phyloP scores from a whole-genome alignment of 2,329 filamentous ascomycete genomes.

The Pezicula rhizophila region DNA sequence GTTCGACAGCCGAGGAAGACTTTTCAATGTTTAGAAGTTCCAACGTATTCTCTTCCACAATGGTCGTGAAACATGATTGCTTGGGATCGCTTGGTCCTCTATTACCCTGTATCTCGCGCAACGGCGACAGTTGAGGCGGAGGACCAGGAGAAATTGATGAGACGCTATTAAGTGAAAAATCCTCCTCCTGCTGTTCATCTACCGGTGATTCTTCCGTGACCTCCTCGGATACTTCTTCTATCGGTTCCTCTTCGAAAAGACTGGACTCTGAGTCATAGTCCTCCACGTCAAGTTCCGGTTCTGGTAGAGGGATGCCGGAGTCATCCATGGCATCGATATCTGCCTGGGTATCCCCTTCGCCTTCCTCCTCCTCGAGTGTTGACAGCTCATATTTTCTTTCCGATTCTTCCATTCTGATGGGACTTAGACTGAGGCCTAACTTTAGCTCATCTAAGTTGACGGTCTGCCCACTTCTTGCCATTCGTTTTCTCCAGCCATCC shows the following conservation, averaged over 20 bases:
- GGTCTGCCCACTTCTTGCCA: constrained; percentile 63
- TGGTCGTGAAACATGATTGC: constrained; percentile 38
- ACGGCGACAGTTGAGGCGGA: constrained; percentile 35
- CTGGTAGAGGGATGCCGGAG: constrained; percentile 12
- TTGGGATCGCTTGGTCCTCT: constrained; percentile 22
- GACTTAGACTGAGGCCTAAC: constrained; percentile 60
- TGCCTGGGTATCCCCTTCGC: constrained; percentile 26
- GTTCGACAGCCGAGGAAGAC: constrained; percentile 27
- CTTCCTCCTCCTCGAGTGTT: constrained; percentile 23
- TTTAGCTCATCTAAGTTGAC: constrained; percentile 64
- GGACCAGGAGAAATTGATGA: constrained; percentile 21
- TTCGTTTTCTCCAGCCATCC: constrained; percentile 82
- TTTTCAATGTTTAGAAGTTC: constrained; percentile 34
- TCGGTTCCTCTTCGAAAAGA: constrained; percentile 41
- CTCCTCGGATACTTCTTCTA: constrained; percentile 24
- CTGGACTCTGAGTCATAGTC: constrained; percentile 25
- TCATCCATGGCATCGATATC: constrained; percentile 29
- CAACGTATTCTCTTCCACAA: constrained; percentile 41
- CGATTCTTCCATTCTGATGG: constrained; percentile 48
- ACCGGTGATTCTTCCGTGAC: constrained; percentile 17
- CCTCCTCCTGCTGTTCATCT: constrained; percentile 7
- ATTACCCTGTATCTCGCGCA: constrained; percentile 30
- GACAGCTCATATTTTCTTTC: constrained; percentile 34
- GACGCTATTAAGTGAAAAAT: constrained; percentile 15
- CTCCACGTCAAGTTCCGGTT: constrained; percentile 19